Evolutionary conservation across 1,139 yeast genomes (phyloP), one percentile per base, ranked within the genome.

Genomic region (Meyerozyma athensensis): DNA sequence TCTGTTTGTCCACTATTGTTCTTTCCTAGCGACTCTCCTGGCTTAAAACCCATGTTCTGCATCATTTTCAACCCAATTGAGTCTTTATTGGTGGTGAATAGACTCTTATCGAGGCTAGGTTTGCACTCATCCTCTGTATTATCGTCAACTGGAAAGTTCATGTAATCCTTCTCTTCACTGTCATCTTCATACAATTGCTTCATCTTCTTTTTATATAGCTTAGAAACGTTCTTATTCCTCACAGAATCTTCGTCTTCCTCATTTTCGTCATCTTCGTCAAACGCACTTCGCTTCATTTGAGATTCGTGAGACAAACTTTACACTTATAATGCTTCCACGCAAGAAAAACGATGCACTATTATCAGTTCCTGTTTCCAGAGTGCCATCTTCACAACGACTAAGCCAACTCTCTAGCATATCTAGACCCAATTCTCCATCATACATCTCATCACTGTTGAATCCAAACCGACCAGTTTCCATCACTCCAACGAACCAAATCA

Each of bases 391-490:
- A 0, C 50, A 52, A 24, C 47, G 72, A 20, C 48, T 67, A 28
- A 60, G 52, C 37, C 66, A 60, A 34, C 39, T 58, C 16, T 17
- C 42, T 20, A 37, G 19, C 19, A 33, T 44, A 22, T 22, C 52
- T 19, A 43, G 19, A 17, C 32, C 56, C 0, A 39, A 45, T 5
- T 40, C 53, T 13, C 41, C 52, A 20, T 45, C 58, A 17, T 63
- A 62, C 40, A 58, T 62, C 8, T 52, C 66, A 8, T 65, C 72
- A 4, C 64, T 73, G 14, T 53, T 68, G 26, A 68, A 68, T 42
- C 74, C 74, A 5, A 54, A 52, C 23, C 54, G 58, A 42, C 60
- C 60, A 41, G 44, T 49, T 12, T 62, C 62, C 20, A 50, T 56
- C 28, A 49, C 56, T 14, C 42, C 58, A 18, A 45, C 52, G 24